Evolutionary conservation across 352 stramenopile species (phyloP).

Genomic region (Blastocystis sp.): DNA sequence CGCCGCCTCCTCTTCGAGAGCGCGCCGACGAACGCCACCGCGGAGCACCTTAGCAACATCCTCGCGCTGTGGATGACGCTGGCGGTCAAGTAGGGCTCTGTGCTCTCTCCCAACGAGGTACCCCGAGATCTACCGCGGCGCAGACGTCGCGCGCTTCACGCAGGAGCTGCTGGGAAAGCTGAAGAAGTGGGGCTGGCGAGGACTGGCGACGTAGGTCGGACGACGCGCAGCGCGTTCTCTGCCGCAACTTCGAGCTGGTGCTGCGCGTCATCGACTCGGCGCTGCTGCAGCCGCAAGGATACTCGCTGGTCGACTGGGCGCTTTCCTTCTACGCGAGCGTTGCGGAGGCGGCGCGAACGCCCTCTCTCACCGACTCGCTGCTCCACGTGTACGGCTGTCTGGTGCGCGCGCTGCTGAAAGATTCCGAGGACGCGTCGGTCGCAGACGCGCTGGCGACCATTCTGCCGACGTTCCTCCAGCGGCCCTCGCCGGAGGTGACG

Average conservation of each 20-base stretch:
- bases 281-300: neutral
- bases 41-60: neutral
- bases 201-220: neutral
- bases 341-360: neutral
- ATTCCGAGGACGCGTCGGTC: neutral
- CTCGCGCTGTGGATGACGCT: slow-evolving; percentile 17
- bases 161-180: neutral
- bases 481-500: neutral
- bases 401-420: neutral
- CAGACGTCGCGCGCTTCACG: neutral
- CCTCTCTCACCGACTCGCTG: neutral
- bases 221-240: neutral
- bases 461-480: neutral
- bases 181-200: neutral
- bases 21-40: neutral
- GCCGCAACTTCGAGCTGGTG: neutral
- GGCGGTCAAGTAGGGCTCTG: neutral
- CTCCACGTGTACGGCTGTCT: neutral
- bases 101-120: neutral
- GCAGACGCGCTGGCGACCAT: neutral
- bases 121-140: neutral
- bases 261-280: neutral
- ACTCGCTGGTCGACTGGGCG: neutral
- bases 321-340: neutral
- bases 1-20: slow-evolving; percentile 14